Conservation (phyloP, 192 early-diverging fungal genomes). For the Entomortierella lignicola region DNA sequence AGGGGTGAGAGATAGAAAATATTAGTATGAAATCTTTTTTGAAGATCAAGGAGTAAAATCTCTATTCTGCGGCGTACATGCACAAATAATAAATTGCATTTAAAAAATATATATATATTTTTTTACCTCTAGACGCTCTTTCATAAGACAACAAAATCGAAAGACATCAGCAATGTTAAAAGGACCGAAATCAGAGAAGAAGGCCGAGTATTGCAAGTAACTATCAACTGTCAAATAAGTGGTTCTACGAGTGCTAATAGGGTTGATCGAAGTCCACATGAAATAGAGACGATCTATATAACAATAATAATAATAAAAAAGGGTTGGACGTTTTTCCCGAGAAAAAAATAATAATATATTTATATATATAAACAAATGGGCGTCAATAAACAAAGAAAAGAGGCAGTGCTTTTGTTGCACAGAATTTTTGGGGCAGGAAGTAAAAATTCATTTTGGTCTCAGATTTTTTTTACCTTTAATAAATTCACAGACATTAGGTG, state of each 20-base stretch:
- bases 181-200: conserved; percentile 79
- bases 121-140: conserved; percentile 69
- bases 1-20: neutral
- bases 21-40: too few relatives aligned
- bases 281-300: conserved; percentile 72
- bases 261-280: conserved; percentile 57
- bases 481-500: conserved; percentile 41
- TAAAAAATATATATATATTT: too few relatives aligned
- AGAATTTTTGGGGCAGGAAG: too few relatives aligned
- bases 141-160: conserved; percentile 70
- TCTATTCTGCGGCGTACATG: too few relatives aligned
- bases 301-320: neutral
- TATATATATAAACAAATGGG: too few relatives aligned
- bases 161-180: conserved; percentile 71
- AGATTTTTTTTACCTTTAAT: conserved; percentile 21
- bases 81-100: too few relatives aligned
- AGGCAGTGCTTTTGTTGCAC: too few relatives aligned
- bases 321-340: neutral
- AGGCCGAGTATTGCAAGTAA: conserved; percentile 68
- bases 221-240: conserved; percentile 72
- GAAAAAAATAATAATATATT: neutral
- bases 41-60: too few relatives aligned
- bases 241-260: conserved; percentile 33
- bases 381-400: too few relatives aligned
- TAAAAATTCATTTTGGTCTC: neutral